phyloP scores from a whole-genome alignment of 106 monocot genomes.

The Chionographis japonica region DNA sequence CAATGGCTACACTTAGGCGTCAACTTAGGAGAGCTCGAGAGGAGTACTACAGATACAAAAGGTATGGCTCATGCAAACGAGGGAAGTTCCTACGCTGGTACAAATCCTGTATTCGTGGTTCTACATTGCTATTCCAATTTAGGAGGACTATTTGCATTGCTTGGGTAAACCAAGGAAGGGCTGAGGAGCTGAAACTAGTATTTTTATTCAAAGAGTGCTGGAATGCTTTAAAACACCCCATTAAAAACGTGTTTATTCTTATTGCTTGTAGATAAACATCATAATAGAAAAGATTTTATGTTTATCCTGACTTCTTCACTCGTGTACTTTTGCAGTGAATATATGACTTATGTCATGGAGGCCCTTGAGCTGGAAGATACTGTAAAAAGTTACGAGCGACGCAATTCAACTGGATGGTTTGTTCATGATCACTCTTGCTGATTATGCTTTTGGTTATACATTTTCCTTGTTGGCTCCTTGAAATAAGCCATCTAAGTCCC shows the following conservation, averaged over 20 bases:
- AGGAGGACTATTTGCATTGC: too few relatives aligned
- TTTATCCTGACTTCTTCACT: neutral
- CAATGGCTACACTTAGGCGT: slow-evolving; percentile 89
- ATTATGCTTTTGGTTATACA: neutral
- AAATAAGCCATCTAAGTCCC: neutral
- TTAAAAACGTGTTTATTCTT: too few relatives aligned
- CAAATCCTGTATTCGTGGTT: neutral
- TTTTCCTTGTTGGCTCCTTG: neutral
- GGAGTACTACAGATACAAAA: slow-evolving; percentile 96
- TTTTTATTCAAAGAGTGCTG: too few relatives aligned
- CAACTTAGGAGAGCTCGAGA: slow-evolving; percentile 87
- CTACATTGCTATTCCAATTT: neutral
- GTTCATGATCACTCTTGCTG: slow-evolving; percentile 10
- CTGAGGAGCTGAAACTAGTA: too few relatives aligned
- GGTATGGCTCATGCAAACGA: slow-evolving; percentile 19
- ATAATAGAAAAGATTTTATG: neutral
- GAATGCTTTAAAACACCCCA: too few relatives aligned
- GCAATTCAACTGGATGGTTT: slow-evolving; percentile 90
- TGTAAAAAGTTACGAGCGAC: slow-evolving; percentile 80
- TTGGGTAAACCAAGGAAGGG: too few relatives aligned
- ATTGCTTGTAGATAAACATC: too few relatives aligned
- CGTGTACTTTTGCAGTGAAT: slow-evolving; percentile 70
- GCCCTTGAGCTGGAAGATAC: slow-evolving; percentile 97
- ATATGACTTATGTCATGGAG: slow-evolving; percentile 83
- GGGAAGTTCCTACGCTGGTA: neutral